Evolutionary conservation across 2,329 filamentous ascomycete species (phyloP).

Genomic region (Neofusicoccum sp.): DNA sequence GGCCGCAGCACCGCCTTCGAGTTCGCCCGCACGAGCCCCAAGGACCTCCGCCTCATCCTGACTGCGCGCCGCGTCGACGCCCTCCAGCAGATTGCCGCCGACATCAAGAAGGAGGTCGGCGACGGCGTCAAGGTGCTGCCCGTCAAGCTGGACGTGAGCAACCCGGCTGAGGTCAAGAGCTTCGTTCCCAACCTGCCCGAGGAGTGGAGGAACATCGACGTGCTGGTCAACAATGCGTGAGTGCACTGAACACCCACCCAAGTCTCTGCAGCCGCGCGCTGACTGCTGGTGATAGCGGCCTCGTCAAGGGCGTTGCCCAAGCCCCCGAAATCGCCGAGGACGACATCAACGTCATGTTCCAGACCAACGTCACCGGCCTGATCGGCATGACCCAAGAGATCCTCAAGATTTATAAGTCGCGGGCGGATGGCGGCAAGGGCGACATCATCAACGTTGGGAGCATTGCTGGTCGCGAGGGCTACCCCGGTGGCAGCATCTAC

Average conservation of each 20-base stretch:
- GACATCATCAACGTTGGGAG: constrained; percentile 96
- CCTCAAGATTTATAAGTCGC: constrained; percentile 73
- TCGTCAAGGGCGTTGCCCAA: constrained; percentile 84
- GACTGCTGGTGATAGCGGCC: constrained; percentile 56
- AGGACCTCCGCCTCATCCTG: constrained; percentile 77
- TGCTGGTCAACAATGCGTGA: constrained; percentile 95
- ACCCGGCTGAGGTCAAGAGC: constrained; percentile 66
- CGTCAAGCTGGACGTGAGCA: constrained; percentile 83
- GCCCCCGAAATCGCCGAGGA: constrained; percentile 78
- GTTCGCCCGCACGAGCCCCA: constrained; percentile 82
- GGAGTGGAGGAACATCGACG: constrained; percentile 80
- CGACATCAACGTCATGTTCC: constrained; percentile 85
- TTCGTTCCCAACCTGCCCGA: constrained; percentile 74
- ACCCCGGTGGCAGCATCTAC: constrained; percentile 84
- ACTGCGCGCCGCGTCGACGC: constrained; percentile 83
- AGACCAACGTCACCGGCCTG: constrained; percentile 89
- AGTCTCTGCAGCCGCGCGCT: not conserved
- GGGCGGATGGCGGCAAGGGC: constrained; percentile 68
- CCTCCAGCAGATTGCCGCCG: constrained; percentile 70
- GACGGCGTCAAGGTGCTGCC: constrained; percentile 75
- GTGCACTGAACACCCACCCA: not conserved
- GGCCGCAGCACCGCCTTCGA: constrained; percentile 81
- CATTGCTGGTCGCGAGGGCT: constrained; percentile 86
- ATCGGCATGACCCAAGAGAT: constrained; percentile 97
- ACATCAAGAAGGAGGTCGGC: constrained; percentile 75